Percentiles rank a stretch among this genome's conserved stretches.
Evolutionary conservation across 2,329 filamentous ascomycete genomes (phyloP).

Genomic region (Thermochaetoides dissita): DNA sequence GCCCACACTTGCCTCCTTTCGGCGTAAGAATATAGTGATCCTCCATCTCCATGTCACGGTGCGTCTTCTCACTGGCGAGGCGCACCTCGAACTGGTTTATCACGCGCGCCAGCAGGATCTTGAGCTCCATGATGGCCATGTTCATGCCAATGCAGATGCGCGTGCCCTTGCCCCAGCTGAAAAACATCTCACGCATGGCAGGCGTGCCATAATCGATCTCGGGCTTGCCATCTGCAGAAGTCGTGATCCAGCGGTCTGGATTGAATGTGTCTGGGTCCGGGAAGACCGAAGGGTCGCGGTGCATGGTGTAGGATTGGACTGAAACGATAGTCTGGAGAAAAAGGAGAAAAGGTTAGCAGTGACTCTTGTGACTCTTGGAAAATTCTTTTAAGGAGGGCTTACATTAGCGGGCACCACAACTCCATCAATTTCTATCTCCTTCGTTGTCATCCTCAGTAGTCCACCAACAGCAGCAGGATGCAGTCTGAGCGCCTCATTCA

Average conservation of each 20-base stretch:
- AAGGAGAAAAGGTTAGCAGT: not conserved
- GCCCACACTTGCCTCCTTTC: constrained; percentile 6
- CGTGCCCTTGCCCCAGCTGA: constrained; percentile 7
- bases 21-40: constrained; percentile 9
- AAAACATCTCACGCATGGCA: constrained; percentile 8
- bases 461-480: constrained; percentile 6
- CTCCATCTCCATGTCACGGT: constrained; percentile 9
- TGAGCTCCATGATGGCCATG: constrained; percentile 11
- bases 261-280: constrained; percentile 4
- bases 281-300: constrained; percentile 9
- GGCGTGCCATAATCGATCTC: constrained; percentile 3
- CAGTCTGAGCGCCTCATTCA: constrained; percentile 8
- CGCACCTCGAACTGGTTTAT: constrained; percentile 4
- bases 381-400: not conserved
- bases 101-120: constrained; percentile 7
- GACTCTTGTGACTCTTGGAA: not conserved
- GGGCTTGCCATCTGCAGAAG: constrained; percentile 5
- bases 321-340: constrained; percentile 4
- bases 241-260: constrained; percentile 1
- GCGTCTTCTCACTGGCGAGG: constrained; percentile 4
- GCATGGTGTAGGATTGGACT: constrained; percentile 7
- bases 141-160: constrained; percentile 7
- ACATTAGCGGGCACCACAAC: not conserved
- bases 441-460: constrained; percentile 5
- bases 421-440: not conserved